These are phyloP conservation scores for Cladosporium sp. DNA, from an alignment of 2,329 filamentous ascomycete genomes.

Conservation along the genomic window DNA sequence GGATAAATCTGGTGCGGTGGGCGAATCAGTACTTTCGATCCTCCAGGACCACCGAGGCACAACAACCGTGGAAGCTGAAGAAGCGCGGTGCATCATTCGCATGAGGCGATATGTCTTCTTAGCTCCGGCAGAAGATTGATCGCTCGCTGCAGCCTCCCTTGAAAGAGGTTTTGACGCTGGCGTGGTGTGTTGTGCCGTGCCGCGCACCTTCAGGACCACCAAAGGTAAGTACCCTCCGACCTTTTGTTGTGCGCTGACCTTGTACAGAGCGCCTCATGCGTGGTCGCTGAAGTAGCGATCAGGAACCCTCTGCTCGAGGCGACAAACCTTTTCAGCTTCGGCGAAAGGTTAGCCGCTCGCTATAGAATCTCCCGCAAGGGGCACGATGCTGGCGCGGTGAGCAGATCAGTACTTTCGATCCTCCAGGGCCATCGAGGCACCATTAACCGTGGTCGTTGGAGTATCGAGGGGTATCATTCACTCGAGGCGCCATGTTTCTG, in stretches of 20 bases:
- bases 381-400: background rate
- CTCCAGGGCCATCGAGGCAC: background rate
- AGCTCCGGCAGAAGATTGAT: conserved; percentile 1
- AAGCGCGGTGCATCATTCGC: background rate
- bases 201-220: conserved; percentile 5
- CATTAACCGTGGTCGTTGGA: background rate
- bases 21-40: background rate
- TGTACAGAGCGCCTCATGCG: background rate
- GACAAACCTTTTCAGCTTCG: background rate
- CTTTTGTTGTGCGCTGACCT: background rate
- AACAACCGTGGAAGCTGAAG: background rate
- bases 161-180: background rate
- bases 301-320: background rate
- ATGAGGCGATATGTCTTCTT: background rate
- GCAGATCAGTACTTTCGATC: background rate
- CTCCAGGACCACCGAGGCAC: background rate
- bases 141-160: background rate
- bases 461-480: conserved; percentile 1
- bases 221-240: background rate
- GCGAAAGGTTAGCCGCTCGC: background rate
- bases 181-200: background rate
- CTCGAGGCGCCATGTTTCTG: background rate
- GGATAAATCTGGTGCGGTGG: background rate
- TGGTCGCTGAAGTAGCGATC: background rate
- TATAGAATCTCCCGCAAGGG: background rate